Base-by-base conservation (phyloP, 768 basidiomycete species). In the Lentinula aciculospora region DNA sequence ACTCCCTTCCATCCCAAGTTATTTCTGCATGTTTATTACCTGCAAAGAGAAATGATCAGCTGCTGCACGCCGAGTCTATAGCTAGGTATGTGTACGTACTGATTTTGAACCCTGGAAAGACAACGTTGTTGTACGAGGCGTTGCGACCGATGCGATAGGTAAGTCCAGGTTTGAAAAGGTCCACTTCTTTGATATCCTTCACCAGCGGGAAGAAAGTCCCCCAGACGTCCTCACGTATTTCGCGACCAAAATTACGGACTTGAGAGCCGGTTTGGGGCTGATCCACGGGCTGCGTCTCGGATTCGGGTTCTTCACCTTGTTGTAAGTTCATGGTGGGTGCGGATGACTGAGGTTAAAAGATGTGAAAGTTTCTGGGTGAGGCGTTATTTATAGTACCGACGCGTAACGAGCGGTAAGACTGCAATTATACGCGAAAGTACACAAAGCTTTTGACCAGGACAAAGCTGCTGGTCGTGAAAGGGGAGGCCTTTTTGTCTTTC, bases 11-110 rank as follows among this genome's bases (percentile, higher is more conserved):
- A 63, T 87, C 81, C 86, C 85, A 88, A 6, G 67, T 67, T 42
- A 89, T 77, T 21, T 65, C 65, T 64, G 81, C 83, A 64, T 89
- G 88, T 6, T 66, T 68, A 64, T 83, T 84, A 68, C 82, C 83
- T 84, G 58, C n/a, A 27, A 17, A 15, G 34, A 34, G 40, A 34
- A 25, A 28, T 47, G 53, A 57, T 12, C 15, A 23, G 37, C 53
- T 29, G 55, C 39, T 48, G 29, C 40, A 12, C 53, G 40, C 10
- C 47, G 57, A 19, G 4, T 19, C 37, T 46, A 53, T 46, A 48
- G 50, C 45, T 32, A 40, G n/a, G n/a, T 32, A 48, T 8, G 51
- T 47, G 23, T 59, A 79, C 82, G 74, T 47, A 68, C 68, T 69
- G 61, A 69, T 66, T 59, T 64, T 69, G 54, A 58, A 59, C 2